Evolutionary conservation across 768 basidiomycete species (phyloP), one percentile per base, ranked within the genome.

Genomic region (Coprinopsis sp.): DNA sequence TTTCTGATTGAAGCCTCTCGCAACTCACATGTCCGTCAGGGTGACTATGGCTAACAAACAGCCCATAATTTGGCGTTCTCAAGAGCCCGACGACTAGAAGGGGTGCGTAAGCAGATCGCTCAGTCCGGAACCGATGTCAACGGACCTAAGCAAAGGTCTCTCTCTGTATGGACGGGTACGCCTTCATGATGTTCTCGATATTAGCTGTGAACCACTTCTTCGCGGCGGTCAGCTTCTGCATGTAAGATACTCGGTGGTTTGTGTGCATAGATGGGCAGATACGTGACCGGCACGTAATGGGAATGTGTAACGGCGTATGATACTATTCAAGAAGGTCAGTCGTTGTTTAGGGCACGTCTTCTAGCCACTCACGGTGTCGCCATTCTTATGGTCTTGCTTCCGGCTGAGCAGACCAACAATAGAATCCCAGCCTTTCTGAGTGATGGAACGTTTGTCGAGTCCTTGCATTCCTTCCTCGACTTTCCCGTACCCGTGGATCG

Each of bases 191-290:
- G 18, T 67, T 58, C 47, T 86, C 76, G 21, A 81, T 77, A 53
- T 91, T 83, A 3, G 74, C 72, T 47, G 75, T 77, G 63, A 92
- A 84, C 85, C 89, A 92, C 49, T 67, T 74, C 55, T 78, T 82
- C 0, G 87, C 79, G 8, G 79, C 76, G 5, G 79, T 74, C 37
- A 86, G 54, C 31, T 73, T 71, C 45, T 81, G 76, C 51, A 89
- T 70, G 54, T 84, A 88, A 14, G 74, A 61, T 87, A 87, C 50
- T 80, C 68, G 23, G 82, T 84, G 33, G 79, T 71, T 58, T 91
- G 89, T 2, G 84, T 76, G 51, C 78, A 81, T 48, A 91, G 56
- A 50, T 79, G 73, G 1, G 89, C 85, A 25, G 73, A 62, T 52
- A 81, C 81, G 64, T 83, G 83, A 2, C 84, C 82, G 28, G 72